Evolutionary conservation across 257 asterid genomes (phyloP), one percentile per base, ranked within the genome.

Genomic region (Prunella vulgaris): DNA sequence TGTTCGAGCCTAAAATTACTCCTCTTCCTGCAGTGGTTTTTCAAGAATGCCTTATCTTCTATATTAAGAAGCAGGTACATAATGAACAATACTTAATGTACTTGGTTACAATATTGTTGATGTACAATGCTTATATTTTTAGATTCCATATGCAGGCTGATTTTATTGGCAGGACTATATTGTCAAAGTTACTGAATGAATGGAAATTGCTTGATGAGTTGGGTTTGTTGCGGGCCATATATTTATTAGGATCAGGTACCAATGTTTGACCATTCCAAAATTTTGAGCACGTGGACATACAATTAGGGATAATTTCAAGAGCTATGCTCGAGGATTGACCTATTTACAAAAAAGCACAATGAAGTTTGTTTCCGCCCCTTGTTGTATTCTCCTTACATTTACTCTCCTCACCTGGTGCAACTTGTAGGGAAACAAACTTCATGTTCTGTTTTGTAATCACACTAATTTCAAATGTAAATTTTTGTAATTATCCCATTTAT

Each of bases 171-270:
- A 82, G 85, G 80, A 85, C 83, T 71, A 87, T 94, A 84, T 64
- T 90, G 88, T 84, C 96, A 42, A 91, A 90, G 66, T 83, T 94
- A 74, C 85, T 91, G 15, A 44, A 77, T 71, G 99, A 91, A 18
- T 94, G 99, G 99, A 80, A 91, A 72, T 85, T 94, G 79, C 78
- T 94, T 66, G 97, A 89, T 75, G 99, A 94, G 87, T 75, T 94
- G 83, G 93, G 86, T 35, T 83, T 94, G 57, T 76, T 94, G 79
- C 97, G 99, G 68, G 97, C 88, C 72, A 87, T 94, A 74, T 94
- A 91, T 82, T 87, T 94, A 83, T 80, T 94, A 79, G 99, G 99
- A 72, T 91, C 99, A 80, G 98, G 98, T 90, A 80, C 63, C 66
- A 53, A 27, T 25, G 17, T 66, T 73, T 69, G 44, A 37, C 42